Conservation (phyloP, 2,329 filamentous ascomycete species). For the Malbranchea zuffiana region DNA sequence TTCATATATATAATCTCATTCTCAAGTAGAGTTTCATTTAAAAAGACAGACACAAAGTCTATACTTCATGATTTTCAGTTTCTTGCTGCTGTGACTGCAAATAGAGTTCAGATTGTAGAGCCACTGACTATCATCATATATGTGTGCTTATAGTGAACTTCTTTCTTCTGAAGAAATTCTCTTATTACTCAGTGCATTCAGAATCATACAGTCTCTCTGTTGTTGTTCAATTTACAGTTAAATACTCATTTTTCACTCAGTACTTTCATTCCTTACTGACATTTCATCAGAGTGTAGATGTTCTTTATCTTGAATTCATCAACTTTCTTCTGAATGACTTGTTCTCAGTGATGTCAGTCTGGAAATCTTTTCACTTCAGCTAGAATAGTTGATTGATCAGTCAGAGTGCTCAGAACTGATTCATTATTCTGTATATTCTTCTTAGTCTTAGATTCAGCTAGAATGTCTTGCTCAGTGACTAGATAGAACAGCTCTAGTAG, state of each 20-base stretch:
- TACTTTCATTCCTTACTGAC: not conserved
- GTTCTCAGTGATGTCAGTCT: not conserved
- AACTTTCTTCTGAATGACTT: conserved; percentile 1
- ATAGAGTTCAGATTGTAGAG: no score
- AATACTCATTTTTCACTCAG: not conserved
- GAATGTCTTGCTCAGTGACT: not conserved
- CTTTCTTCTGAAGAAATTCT: no score
- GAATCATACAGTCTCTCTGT: no score
- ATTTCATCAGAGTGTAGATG: not conserved
- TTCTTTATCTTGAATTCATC: not conserved
- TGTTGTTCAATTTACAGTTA: no score
- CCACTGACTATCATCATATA: no score
- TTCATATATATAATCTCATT: no score
- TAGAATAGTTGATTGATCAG: not conserved
- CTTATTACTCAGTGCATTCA: no score
- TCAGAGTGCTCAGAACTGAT: not conserved
- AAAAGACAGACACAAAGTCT: no score
- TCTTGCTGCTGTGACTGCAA: no score
- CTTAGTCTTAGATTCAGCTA: not conserved
- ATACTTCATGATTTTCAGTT: no score
- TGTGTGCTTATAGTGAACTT: no score
- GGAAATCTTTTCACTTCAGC: not conserved
- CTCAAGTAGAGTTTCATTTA: no score
- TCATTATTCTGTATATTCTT: not conserved
- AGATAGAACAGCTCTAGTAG: not conserved